Evolutionary conservation across 768 basidiomycete genomes (phyloP).

Genomic region (Xanthoconium purpureum): DNA sequence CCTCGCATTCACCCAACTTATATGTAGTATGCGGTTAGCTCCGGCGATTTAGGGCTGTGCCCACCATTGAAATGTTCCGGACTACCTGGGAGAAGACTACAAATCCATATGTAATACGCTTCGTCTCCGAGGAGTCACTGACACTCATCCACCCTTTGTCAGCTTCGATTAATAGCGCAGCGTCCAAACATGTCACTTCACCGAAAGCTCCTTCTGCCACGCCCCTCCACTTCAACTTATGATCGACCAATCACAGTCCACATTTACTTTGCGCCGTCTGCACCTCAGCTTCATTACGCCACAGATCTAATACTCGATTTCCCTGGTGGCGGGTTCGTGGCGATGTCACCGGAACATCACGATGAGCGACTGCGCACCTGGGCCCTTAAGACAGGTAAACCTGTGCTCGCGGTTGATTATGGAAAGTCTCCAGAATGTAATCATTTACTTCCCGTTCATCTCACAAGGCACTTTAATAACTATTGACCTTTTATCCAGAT

Average conservation of each 20-base stretch:
- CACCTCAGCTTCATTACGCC: slow-evolving; percentile 56
- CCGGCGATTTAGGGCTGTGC: slow-evolving; percentile 86
- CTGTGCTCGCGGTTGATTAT: slow-evolving; percentile 86
- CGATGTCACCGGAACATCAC: slow-evolving; percentile 95
- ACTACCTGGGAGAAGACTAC: slow-evolving; percentile 95
- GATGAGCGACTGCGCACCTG: slow-evolving; percentile 89
- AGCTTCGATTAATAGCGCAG: slow-evolving; percentile 63
- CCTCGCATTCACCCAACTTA: background rate
- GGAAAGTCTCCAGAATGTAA: slow-evolving; percentile 96
- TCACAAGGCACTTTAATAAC: slow-evolving; percentile 1
- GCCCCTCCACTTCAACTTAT: slow-evolving; percentile 73
- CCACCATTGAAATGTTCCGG: slow-evolving; percentile 94
- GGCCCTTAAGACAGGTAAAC: slow-evolving; percentile 75
- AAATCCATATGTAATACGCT: slow-evolving; percentile 73
- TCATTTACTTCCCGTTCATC: slow-evolving; percentile 19
- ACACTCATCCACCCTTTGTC: slow-evolving; percentile 8
- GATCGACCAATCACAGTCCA: slow-evolving; percentile 79
- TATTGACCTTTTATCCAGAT: slow-evolving; percentile 46
- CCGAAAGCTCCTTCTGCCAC: slow-evolving; percentile 77
- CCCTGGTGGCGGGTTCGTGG: slow-evolving; percentile 95
- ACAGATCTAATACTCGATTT: slow-evolving; percentile 88
- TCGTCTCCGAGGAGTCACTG: slow-evolving; percentile 25
- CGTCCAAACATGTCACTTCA: slow-evolving; percentile 62
- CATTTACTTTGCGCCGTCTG: slow-evolving; percentile 76
- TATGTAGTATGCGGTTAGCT: slow-evolving; percentile 47